phyloP scores from a whole-genome alignment of 2,329 filamentous ascomycete genomes.

The Drechslerella dactyloides region DNA sequence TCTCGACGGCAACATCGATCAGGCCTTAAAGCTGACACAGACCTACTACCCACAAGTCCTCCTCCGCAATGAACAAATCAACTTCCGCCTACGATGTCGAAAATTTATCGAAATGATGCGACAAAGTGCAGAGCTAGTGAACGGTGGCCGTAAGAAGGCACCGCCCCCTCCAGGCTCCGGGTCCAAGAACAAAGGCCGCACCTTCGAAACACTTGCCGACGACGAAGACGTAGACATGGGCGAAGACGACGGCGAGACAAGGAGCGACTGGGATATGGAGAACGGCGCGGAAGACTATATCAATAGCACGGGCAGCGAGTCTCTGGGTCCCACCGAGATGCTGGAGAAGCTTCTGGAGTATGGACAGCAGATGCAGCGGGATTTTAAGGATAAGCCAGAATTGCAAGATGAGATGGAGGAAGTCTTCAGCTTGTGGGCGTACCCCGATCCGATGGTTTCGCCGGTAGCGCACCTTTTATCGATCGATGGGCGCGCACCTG shows the following conservation, averaged over 20 bases:
- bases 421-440: constrained; percentile 87
- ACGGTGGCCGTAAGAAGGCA: constrained; percentile 53
- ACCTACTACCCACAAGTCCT: constrained; percentile 81
- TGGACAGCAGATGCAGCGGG: constrained; percentile 75
- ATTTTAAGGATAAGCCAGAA: constrained; percentile 72
- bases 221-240: constrained; percentile 66
- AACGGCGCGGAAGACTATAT: constrained; percentile 48
- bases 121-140: constrained; percentile 60
- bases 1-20: constrained; percentile 89
- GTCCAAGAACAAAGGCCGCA: constrained; percentile 53
- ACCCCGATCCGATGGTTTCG: constrained; percentile 78
- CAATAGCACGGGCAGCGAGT: not conserved
- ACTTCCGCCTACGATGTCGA: constrained; percentile 84
- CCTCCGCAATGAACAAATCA: constrained; percentile 77
- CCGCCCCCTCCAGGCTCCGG: constrained; percentile 58
- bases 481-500: constrained; percentile 72
- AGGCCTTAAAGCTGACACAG: constrained; percentile 80
- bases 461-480: constrained; percentile 80
- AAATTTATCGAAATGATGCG: constrained; percentile 97
- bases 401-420: constrained; percentile 77
- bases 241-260: constrained; percentile 55
- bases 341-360: constrained; percentile 76
- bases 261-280: constrained; percentile 48
- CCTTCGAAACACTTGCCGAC: constrained; percentile 29
- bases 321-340: constrained; percentile 60